phyloP scores from a whole-genome alignment of 352 stramenopile species.

The Globisporangium carolinianum region DNA sequence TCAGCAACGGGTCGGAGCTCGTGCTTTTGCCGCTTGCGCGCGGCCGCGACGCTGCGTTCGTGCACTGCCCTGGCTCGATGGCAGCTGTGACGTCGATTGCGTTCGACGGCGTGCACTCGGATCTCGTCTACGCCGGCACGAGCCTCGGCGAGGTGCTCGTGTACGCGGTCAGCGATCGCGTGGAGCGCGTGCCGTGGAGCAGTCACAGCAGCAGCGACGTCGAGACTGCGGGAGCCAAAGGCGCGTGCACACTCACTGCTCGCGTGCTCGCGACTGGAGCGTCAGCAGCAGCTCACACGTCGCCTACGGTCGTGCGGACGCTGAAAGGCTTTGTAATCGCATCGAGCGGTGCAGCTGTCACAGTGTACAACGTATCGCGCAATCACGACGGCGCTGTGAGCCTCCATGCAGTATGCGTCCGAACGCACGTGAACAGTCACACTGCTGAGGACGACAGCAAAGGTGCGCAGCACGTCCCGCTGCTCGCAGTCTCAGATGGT shows the following conservation, averaged over 20 bases:
- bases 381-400: background rate
- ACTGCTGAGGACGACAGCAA: background rate
- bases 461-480: background rate
- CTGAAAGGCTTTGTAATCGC: slow-evolving; percentile 12
- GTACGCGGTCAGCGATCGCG: slow-evolving; percentile 17
- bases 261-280: background rate
- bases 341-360: background rate
- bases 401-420: slow-evolving; percentile 1
- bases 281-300: background rate
- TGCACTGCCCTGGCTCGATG: slow-evolving; percentile 33
- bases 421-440: background rate
- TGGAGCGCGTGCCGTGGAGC: background rate
- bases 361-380: slow-evolving; percentile 12
- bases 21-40: slow-evolving; percentile 27
- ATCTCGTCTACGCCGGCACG: slow-evolving; percentile 47
- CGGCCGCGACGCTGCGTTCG: slow-evolving; percentile 17
- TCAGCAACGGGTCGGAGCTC: slow-evolving; percentile 24
- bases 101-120: slow-evolving; percentile 28
- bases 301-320: background rate
- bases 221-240: background rate
- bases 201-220: background rate
- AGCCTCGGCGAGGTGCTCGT: slow-evolving; percentile 34
- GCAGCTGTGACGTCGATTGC: slow-evolving; percentile 30
- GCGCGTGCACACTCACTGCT: slow-evolving; percentile 1
- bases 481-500: slow-evolving; percentile 26